Evolutionary conservation across 257 asterid genomes (phyloP).

Genomic region (Nemophila menziesii): DNA sequence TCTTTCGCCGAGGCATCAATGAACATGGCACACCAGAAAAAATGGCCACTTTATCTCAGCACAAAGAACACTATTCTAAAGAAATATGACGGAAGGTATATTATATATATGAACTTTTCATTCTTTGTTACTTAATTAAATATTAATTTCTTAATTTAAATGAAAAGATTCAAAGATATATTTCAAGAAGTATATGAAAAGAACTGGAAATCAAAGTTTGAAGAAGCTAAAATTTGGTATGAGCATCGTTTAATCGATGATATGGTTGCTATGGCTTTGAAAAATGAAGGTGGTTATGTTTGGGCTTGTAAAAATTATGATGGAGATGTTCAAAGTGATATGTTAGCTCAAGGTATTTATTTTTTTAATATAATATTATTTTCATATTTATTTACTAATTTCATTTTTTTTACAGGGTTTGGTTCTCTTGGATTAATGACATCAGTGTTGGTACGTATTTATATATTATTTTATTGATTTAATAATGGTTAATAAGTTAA

Average conservation of each 20-base stretch:
- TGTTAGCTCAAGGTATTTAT: constrained; percentile 81
- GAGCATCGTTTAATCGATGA: constrained; percentile 99
- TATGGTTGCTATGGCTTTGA: constrained; percentile 98
- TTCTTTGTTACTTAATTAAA: constrained; percentile 1
- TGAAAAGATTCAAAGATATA: constrained; percentile 85
- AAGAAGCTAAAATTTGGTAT: constrained; percentile 88
- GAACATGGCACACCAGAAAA: constrained; percentile 74
- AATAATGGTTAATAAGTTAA: constrained; percentile 10
- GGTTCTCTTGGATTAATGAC: constrained; percentile 99
- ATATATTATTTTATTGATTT: not conserved
- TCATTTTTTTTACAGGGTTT: constrained; percentile 43
- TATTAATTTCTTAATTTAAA: constrained; percentile 6
- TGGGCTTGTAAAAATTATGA: constrained; percentile 99
- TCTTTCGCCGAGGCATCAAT: constrained; percentile 93
- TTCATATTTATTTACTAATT: not conserved
- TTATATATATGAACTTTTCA: not conserved
- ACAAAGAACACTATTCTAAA: constrained; percentile 93
- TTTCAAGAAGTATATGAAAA: constrained; percentile 91
- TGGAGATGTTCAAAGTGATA: constrained; percentile 99
- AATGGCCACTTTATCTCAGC: constrained; percentile 99
- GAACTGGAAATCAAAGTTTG: constrained; percentile 77
- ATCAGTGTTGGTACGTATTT: constrained; percentile 70
- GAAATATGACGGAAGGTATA: constrained; percentile 95
- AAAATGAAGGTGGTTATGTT: constrained; percentile 97
- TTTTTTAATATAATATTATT: not conserved